phyloP scores from a whole-genome alignment of 768 basidiomycete genomes.

The Auricularia sp. region DNA sequence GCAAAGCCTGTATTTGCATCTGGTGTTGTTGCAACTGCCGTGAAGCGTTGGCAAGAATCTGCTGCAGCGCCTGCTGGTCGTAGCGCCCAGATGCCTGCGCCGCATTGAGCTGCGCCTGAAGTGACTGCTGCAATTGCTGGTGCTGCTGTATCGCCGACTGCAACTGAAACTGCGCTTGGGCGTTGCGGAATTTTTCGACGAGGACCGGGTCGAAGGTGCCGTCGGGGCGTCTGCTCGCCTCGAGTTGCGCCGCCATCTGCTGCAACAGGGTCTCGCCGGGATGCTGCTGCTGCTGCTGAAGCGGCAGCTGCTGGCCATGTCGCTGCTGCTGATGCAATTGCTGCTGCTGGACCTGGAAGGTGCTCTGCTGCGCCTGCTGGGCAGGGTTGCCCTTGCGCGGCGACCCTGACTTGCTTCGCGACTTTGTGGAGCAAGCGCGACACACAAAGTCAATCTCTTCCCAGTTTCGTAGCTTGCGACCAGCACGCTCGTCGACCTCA shows the following conservation, averaged over 20 bases:
- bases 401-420: background rate
- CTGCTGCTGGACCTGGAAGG: background rate
- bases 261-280: too few species aligned
- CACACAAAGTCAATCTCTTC: constrained; percentile 77
- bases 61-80: background rate
- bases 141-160: too few species aligned
- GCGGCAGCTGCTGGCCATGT: background rate
- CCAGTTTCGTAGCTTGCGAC: constrained; percentile 70
- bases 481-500: constrained; percentile 48
- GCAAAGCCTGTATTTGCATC: background rate
- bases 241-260: too few species aligned
- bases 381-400: background rate
- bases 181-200: background rate
- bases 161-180: background rate
- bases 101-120: too few species aligned
- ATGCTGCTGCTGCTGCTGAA: background rate
- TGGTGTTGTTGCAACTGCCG: background rate
- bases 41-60: background rate
- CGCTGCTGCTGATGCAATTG: background rate
- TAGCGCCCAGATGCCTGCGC: too few species aligned
- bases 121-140: too few species aligned
- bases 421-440: constrained; percentile 32
- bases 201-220: background rate
- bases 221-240: background rate
- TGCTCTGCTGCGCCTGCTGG: background rate